Base-by-base conservation (phyloP, 352 stramenopile species). In the Globisporangium spinosum region DNA sequence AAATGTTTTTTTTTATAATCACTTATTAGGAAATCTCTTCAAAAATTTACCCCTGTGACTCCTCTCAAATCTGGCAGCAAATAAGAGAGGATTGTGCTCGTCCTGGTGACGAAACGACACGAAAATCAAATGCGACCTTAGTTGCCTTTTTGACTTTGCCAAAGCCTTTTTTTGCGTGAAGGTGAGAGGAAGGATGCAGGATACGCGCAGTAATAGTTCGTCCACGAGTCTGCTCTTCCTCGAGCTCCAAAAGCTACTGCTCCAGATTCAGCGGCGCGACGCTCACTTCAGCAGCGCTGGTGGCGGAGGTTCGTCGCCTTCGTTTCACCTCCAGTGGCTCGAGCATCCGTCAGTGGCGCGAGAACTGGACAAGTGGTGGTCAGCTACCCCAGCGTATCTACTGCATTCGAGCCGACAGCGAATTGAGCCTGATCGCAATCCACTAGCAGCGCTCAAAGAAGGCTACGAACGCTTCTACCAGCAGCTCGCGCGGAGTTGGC, bases 301-400 rank as follows among this genome's bases (percentile, higher is more conserved):
- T 6, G 13, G 1, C 9, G 20, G n/a, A 6, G 13, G 54, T 8
- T 23, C 17, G 17, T 60, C 54, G 10, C 17, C 6, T 25, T 32
- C 3, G 17, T 25, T 2, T 60, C 54, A 12, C 4, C 38, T 38
- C 8, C 23, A 62, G 12, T 65, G 59, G 38, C 59, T 65, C 10
- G 23, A 66, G 43, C 56, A 17, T 20, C 60, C 60, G 5, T 3
- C 10, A 25, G 25, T 66, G 12, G 43, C 25, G n/a, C 60, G 8
- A 22, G 60, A 58, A 13, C 43, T 66, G 43, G 60, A 66, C 38
- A n/a, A 34, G 0, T 66, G 60, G 60, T 58, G 60, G 60, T 25
- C 25, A 34, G 54, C 17, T 0, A 12, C 43, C 2, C 25, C 38
- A 27, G 20, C 40, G 27, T 25, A 17, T 20, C 10, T 62, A 12